Evolutionary conservation across 2,329 filamentous ascomycete species (phyloP), one percentile per base, ranked within the genome.

Genomic region (Bimuria novae-zelandiae): DNA sequence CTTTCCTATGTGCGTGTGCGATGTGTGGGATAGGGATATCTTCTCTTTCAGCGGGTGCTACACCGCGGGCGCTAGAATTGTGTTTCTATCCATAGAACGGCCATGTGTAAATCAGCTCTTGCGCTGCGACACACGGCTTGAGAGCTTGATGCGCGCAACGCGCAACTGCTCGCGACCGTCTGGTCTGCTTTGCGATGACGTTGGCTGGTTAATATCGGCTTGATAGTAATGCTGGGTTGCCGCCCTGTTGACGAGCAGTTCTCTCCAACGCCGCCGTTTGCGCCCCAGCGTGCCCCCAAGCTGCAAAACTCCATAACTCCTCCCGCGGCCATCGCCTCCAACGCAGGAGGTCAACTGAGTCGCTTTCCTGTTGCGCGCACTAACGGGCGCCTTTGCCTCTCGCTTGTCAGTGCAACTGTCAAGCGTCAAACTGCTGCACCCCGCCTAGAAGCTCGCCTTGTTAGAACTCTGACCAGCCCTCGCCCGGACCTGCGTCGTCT

Each of bases 141-240:
- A 21, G 19, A n/a, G 48, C 40, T 55, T 36, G 52, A 49, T 51
- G 51, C 36, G 17, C 39, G 29, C 12, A 29, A 49, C 12, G 55
- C 42, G 32, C 14, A 25, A n/a, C 35, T 41, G 48, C 23, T 32
- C 22, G 22, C 32, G 19, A 44, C 5, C 29, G 12, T n/a, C n/a
- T n/a, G n/a, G n/a, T n/a, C n/a, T n/a, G n/a, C n/a, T 45, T 49
- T 35, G 52, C 54, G 19, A 61, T 58, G 58, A 61, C 58, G 58
- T 51, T 49, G 51, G 41, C 29, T 17, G 16, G 7, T 14, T 47
- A 42, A 49, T 22, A 52, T 49, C 51, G 14, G 22, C 14, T 19
- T 19, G 11, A 27, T 36, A 42, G 44, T 58, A 58, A 55, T 29
- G 52, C 50, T 52, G 51, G 58, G 58, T 52, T 59, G 7, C 14